Evolutionary conservation across 257 asterid species (phyloP).

Genomic region (Ballota nigra): DNA sequence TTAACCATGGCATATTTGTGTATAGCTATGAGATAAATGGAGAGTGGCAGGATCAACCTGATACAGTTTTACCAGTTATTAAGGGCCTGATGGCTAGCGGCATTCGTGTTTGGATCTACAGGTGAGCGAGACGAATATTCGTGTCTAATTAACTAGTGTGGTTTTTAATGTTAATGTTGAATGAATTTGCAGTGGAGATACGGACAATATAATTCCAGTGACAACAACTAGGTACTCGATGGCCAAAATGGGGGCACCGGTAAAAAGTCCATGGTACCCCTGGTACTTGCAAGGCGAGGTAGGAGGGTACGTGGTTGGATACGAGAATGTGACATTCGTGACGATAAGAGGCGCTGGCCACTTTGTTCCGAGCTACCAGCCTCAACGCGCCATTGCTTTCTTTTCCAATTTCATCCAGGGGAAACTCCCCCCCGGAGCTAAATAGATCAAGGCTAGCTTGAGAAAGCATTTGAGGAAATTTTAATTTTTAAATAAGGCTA

Average conservation of each 20-base stretch:
- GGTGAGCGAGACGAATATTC: constrained; percentile 15
- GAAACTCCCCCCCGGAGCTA: constrained; percentile 36
- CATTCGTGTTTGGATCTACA: constrained; percentile 53
- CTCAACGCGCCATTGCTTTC: constrained; percentile 46
- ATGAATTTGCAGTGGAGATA: constrained; percentile 53
- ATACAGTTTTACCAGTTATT: constrained; percentile 44
- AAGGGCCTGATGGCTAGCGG: constrained; percentile 49
- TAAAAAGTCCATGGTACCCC: constrained; percentile 53
- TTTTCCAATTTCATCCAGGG: constrained; percentile 46
- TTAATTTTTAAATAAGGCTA: too few relatives aligned
- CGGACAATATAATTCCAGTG: constrained; percentile 49
- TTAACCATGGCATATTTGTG: not conserved
- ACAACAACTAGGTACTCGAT: constrained; percentile 55
- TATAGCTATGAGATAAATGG: constrained; percentile 3
- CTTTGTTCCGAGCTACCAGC: constrained; percentile 59
- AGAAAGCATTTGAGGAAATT: not conserved
- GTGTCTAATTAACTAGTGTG: not conserved
- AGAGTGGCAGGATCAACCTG: constrained; percentile 43
- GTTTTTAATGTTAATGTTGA: not conserved
- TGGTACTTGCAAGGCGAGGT: constrained; percentile 57
- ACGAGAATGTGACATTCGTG: constrained; percentile 51
- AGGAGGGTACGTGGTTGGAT: constrained; percentile 61
- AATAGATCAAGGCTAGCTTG: not conserved
- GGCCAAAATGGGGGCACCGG: constrained; percentile 37
- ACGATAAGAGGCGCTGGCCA: constrained; percentile 65